phyloP scores from a whole-genome alignment of 345 rosid species.

The Eucalyptus pauciflora region DNA sequence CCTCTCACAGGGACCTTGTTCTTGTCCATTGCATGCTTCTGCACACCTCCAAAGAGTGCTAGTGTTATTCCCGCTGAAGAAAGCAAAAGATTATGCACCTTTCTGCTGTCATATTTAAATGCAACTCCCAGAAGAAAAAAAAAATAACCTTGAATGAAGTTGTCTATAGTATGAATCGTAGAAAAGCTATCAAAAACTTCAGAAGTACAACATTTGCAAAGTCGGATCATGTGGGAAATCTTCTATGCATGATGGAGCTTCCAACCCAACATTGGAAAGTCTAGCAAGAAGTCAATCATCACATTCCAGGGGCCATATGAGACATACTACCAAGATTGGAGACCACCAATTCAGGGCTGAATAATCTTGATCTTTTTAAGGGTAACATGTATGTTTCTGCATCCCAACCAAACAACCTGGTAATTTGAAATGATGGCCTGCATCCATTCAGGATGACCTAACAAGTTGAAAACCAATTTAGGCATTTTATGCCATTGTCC shows the following conservation, averaged over 20 bases:
- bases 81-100: neutral
- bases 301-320: neutral
- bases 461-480: neutral
- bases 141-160: neutral
- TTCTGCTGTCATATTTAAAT: neutral
- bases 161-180: neutral
- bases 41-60: conserved; percentile 91
- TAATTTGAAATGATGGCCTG: neutral
- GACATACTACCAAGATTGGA: neutral
- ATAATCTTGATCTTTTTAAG: neutral
- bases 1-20: conserved; percentile 99
- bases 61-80: conserved; percentile 83
- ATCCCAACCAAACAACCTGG: neutral
- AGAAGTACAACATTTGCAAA: neutral
- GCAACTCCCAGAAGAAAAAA: neutral
- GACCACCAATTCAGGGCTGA: neutral
- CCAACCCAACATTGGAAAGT: neutral
- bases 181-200: neutral
- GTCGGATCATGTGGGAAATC: neutral
- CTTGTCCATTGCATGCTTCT: conserved; percentile 79
- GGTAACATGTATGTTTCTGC: neutral
- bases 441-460: neutral
- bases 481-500: neutral
- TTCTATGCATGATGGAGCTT: neutral
- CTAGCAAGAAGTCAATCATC: neutral